Base-by-base conservation (phyloP, 306 rosid species). In the Vigna nakashimae region DNA sequence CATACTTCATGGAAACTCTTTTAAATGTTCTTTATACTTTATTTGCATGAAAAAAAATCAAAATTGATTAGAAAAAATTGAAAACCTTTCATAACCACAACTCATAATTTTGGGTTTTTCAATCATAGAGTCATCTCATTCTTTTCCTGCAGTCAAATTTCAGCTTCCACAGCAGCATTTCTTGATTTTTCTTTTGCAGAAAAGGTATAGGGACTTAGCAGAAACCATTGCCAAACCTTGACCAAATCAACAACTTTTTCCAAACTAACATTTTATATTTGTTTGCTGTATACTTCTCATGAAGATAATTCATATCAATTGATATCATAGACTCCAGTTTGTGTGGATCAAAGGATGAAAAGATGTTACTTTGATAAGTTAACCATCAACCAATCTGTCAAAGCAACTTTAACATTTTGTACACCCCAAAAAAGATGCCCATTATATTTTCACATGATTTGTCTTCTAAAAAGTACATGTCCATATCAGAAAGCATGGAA, bases 401-500 rank as follows among this genome's bases (percentile, higher is more conserved):
- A 30, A 74, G 56, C 71, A 67, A 50, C 70, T 45, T 34, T 17
- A 74, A 74, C 15, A 66, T 48, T 42, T 17, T 58, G 22, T 63
- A 16, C 70, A n/a, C 49, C 69, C 69, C 65, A 79, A 22, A 62
- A 71, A 18, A 34, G 26, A 58, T 9, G 22, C 42, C 32, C 10
- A 14, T 15, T 64, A 51, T 53, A 17, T 79, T 74, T 48, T 59
- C 64, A 56, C 10, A 24, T 68, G 65, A 75, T 52, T 50, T 13
- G 3, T 68, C 57, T 75, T 59, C 1, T 24, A 45, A 24, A 10
- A 50, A 55, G 59, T 32, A 65, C 72, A 55, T 3, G 15, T 34
- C 63, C 45, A 49, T 9, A 56, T 26, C 28, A 18, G 12, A 82
- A 36, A 75, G 18, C 65, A 59, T 34, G 72, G 65, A 79, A 51